Conservation (phyloP, 1,139 yeast genomes). For the Zygosaccharomyces sapae region DNA sequence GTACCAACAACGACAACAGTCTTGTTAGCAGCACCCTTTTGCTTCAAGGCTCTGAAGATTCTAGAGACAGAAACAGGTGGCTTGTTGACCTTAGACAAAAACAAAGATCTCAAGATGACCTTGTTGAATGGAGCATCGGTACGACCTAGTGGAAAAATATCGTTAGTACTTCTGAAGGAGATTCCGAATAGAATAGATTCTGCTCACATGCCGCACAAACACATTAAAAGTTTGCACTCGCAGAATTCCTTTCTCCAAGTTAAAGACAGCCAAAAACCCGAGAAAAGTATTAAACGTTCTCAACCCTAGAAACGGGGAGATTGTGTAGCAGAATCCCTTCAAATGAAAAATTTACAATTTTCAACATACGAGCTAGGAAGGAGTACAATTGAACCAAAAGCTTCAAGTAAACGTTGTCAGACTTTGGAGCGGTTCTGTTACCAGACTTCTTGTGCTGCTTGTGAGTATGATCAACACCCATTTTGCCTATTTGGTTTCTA, state of each 20-base stretch:
- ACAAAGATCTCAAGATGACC: constrained; percentile 88
- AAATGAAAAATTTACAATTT: constrained; percentile 1
- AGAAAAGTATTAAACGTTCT: constrained; percentile 5
- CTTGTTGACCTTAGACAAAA: constrained; percentile 98
- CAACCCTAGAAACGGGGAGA: constrained; percentile 8
- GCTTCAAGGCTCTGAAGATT: constrained; percentile 76
- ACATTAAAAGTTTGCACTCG: constrained; percentile 46
- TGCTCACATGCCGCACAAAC: constrained; percentile 31
- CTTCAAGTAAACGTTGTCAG: constrained; percentile 98
- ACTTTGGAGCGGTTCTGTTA: constrained; percentile 99
- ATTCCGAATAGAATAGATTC: constrained; percentile 23
- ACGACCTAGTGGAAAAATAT: constrained; percentile 59
- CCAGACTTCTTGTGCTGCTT: constrained; percentile 95
- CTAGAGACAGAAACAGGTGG: constrained; percentile 98
- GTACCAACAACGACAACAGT: constrained; percentile 98
- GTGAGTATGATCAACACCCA: constrained; percentile 98
- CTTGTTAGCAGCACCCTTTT: constrained; percentile 84
- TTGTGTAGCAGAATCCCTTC: constrained; percentile 22
- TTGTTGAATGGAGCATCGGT: constrained; percentile 99
- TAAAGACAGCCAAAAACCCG: too few relatives aligned
- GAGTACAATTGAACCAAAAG: constrained; percentile 96
- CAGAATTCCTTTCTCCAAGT: constrained; percentile 41
- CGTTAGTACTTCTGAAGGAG: constrained; percentile 26
- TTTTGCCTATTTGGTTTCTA: constrained; percentile 35
- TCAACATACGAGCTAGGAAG: constrained; percentile 97